These are phyloP conservation scores for Blastobotrys peoriensis DNA, from an alignment of 805 yeast species.

Conservation along the genomic window DNA sequence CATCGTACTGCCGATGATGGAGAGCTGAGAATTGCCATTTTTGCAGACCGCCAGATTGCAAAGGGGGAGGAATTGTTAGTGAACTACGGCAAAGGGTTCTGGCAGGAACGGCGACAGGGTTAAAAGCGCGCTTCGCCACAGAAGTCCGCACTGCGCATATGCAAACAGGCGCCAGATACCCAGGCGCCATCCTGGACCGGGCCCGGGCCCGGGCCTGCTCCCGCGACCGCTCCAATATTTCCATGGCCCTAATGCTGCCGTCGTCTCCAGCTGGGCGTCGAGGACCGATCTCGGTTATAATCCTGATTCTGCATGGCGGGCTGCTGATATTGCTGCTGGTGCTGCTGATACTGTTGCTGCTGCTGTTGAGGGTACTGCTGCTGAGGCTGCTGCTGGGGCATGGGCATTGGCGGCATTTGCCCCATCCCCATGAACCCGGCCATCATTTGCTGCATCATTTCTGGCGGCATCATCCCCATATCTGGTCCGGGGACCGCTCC, in stretches of 20 bases:
- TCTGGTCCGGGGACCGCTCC: constrained; percentile 6
- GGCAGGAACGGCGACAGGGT: constrained; percentile 13
- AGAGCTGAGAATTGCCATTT: constrained; percentile 18
- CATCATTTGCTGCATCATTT: constrained; percentile 34
- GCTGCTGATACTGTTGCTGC: not conserved
- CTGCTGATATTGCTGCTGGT: not conserved
- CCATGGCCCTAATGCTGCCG: too few relatives aligned
- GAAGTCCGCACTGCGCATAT: not conserved
- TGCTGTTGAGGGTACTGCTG: not conserved
- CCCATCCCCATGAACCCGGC: constrained; percentile 10
- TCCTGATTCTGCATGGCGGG: not conserved
- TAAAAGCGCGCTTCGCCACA: not conserved
- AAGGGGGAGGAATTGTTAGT: constrained; percentile 20
- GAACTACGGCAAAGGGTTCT: constrained; percentile 23
- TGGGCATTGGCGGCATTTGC: constrained; percentile 28
- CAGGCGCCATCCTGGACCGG: too few relatives aligned
- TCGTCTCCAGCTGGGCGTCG: not conserved
- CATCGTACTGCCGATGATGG: constrained; percentile 12
- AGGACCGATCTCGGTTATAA: not conserved
- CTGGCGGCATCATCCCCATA: constrained; percentile 19
- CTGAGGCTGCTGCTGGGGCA: constrained; percentile 8
- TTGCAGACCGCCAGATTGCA: constrained; percentile 12
- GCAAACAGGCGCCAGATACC: too few relatives aligned
- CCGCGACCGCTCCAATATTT: too few relatives aligned
- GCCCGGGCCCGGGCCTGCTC: too few relatives aligned